Percentiles rank a stretch among this genome's conserved stretches.
phyloP scores from a whole-genome alignment of 345 rosid genomes.

The Populus deltoides region DNA sequence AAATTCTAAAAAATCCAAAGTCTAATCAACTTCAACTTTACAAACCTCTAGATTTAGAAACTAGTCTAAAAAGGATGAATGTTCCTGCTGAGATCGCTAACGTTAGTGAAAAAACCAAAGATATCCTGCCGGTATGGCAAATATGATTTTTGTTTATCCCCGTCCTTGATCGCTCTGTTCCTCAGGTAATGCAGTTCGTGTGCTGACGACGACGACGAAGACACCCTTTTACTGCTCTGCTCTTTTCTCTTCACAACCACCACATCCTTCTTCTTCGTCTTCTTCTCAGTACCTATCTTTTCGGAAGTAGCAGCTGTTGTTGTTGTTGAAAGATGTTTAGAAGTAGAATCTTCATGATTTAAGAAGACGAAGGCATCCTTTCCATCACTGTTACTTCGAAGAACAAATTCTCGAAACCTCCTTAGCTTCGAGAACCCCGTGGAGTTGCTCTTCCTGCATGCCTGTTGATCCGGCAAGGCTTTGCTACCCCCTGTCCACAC shows the following conservation, averaged over 20 bases:
- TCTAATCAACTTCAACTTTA: neutral
- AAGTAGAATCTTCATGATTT: conserved; percentile 3
- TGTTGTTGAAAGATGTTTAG: neutral
- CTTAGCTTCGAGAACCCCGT: conserved; percentile 57
- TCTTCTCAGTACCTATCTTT: neutral
- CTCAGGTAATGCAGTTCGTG: conserved; percentile 53
- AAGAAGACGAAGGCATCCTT: conserved; percentile 51
- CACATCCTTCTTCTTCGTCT: neutral
- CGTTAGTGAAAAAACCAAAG: conserved; percentile 67
- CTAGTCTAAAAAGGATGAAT: conserved; percentile 56
- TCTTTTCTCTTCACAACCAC: conserved; percentile 9
- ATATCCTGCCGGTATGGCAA: conserved; percentile 58
- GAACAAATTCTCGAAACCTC: conserved; percentile 39
- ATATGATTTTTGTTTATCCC: conserved; percentile 54
- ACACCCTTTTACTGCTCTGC: conserved; percentile 24
- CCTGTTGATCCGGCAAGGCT: conserved; percentile 20
- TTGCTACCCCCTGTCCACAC: conserved; percentile 31
- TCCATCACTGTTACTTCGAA: conserved; percentile 49
- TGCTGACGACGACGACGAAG: conserved; percentile 40
- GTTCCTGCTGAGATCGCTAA: conserved; percentile 57
- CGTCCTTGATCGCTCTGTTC: conserved; percentile 46
- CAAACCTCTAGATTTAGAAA: neutral
- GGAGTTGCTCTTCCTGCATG: conserved; percentile 51
- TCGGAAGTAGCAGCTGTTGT: neutral
- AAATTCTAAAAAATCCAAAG: no score